Evolutionary conservation across 1,284 basidiomycete genomes (phyloP), one percentile per base, ranked within the genome.

Genomic region (Leccinum subspadiceum): DNA sequence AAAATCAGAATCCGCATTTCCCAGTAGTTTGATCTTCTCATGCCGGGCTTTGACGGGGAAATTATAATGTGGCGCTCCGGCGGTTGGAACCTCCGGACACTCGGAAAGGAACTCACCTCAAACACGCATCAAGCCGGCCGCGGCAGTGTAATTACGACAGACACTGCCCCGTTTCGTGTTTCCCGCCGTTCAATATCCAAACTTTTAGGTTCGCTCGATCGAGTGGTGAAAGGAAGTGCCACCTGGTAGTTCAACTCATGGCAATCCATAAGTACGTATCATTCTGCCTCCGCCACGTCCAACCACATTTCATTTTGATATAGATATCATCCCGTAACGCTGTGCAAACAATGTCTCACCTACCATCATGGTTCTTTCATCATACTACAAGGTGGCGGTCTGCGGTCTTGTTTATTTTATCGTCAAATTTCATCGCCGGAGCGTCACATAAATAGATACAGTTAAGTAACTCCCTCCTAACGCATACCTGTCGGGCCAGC

Each of bases 11-110:
- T 55, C 53, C 63, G 50, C 48, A 51, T 56, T 56, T 33, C 49
- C 37, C 29, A 13, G 22, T 24, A 24, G 44, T 50, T 15, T 31
- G 60, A 67, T 62, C 56, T 65, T 58, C 59, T 20, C 17, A 51
- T 8, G 13, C 53, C 62, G 65, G 67, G 20, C 37, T 48, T 65
- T 52, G 48, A 54, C 54, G 64, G 58, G 12, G 12, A 52, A 5
- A 22, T 48, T 35, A 37, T 35, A 22, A 29, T 15, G 63, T 65
- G 65, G 60, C 60, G 7, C n/a, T 53, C 65, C 65, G 65, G 67
- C 37, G 7, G 29, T 33, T 12, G 10, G 15, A 50, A 50, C 33
- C 53, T 22, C 65, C 67, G 65, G 65, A 65, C 60, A 44, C 53
- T 44, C 8, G 31, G 41, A 44, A 41, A 44, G 49, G 41, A 51